These are phyloP conservation scores for Coniella vitis DNA, from an alignment of 2,329 filamentous ascomycete genomes.

Conservation along the genomic window DNA sequence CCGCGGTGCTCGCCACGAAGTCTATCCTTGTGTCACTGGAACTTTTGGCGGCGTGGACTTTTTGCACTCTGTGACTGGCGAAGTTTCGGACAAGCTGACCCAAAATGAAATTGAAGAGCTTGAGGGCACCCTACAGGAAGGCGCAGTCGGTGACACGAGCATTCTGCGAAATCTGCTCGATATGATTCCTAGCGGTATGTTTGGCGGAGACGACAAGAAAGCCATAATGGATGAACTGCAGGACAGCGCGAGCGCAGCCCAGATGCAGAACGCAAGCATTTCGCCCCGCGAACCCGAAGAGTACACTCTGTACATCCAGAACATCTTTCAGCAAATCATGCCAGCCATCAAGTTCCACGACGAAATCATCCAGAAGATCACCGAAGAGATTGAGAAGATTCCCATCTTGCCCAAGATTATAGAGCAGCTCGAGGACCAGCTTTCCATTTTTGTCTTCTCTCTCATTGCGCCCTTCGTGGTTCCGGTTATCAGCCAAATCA, in stretches of 20 bases:
- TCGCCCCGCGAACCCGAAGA: slow-evolving; percentile 77
- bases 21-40: slow-evolving; percentile 81
- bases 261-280: slow-evolving; percentile 68
- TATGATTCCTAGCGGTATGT: slow-evolving; percentile 74
- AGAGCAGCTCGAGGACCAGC: slow-evolving; percentile 79
- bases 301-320: slow-evolving; percentile 69
- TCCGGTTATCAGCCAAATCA: slow-evolving; percentile 80
- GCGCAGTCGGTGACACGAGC: slow-evolving; percentile 59
- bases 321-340: slow-evolving; percentile 73
- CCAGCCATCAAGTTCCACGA: slow-evolving; percentile 90
- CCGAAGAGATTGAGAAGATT: slow-evolving; percentile 73
- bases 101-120: slow-evolving; percentile 88
- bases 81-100: slow-evolving; percentile 80
- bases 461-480: slow-evolving; percentile 82
- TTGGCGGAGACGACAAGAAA: slow-evolving; percentile 69
- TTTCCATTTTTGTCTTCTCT: slow-evolving; percentile 87
- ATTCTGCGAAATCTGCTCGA: slow-evolving; percentile 71
- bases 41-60: slow-evolving; percentile 96
- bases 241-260: slow-evolving; percentile 63
- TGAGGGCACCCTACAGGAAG: slow-evolving; percentile 69
- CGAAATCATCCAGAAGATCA: slow-evolving; percentile 73
- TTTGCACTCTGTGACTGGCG: slow-evolving; percentile 74
- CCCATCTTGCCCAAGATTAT: slow-evolving; percentile 78
- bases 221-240: slow-evolving; percentile 74
- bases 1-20: slow-evolving; percentile 54